Percentiles rank a stretch among this genome's conserved stretches.
phyloP scores from a whole-genome alignment of 305 asterid species.

The Rubia occidens region DNA sequence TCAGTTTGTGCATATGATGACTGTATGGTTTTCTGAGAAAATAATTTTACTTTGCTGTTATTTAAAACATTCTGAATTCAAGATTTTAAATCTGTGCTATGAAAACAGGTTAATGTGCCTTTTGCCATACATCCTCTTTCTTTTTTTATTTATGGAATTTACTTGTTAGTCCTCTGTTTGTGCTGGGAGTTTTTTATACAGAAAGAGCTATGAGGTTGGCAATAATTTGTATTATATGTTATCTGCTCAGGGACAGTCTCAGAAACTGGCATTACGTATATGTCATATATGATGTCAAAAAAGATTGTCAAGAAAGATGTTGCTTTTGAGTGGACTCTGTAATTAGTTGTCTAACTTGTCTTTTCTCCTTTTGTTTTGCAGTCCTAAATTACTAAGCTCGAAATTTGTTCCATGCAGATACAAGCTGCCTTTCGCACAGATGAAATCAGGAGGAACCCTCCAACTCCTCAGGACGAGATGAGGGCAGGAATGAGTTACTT shows the following conservation, averaged over 20 bases:
- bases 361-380: background rate
- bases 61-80: background rate
- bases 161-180: background rate
- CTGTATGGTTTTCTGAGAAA: background rate
- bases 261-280: slow-evolving; percentile 2
- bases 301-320: background rate
- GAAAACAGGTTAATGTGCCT: background rate
- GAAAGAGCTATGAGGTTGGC: background rate
- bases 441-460: slow-evolving; percentile 85
- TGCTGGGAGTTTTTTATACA: background rate
- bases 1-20: background rate
- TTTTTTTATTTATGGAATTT: background rate
- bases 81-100: too few relatives aligned
- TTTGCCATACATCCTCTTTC: slow-evolving; percentile 4
- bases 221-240: background rate
- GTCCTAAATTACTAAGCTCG: background rate
- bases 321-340: background rate
- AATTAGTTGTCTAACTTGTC: background rate
- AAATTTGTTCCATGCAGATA: slow-evolving; percentile 35
- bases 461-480: slow-evolving; percentile 94
- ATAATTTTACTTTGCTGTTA: background rate
- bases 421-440: slow-evolving; percentile 97
- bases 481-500: slow-evolving; percentile 96
- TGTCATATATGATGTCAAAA: background rate
- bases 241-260: background rate